Conservation (phyloP, 495 filamentous ascomycete species). For the Aspergillus bridgeri region DNA sequence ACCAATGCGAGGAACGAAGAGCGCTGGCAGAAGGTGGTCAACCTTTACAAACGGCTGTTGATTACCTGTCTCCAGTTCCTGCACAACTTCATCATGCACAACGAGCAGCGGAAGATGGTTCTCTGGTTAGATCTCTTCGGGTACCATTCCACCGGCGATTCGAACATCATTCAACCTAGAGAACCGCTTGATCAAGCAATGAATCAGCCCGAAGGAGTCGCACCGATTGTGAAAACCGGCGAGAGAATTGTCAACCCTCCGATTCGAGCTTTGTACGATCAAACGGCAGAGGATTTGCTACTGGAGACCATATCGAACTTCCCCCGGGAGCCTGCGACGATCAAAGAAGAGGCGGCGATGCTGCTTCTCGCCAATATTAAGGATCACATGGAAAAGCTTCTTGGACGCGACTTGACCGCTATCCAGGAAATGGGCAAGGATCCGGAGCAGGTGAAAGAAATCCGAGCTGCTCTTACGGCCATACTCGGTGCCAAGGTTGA, state of each 20-base stretch:
- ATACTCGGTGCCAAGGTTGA: conserved; percentile 48
- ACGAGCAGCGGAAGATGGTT: conserved; percentile 85
- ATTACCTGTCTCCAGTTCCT: conserved; percentile 87
- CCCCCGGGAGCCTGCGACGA: conserved; percentile 44
- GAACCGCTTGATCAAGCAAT: conserved; percentile 39
- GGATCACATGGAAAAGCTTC: conserved; percentile 49
- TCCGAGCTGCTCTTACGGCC: conserved; percentile 43
- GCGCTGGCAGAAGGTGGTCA: conserved; percentile 71
- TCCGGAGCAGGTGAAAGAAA: conserved; percentile 47
- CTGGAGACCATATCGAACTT: conserved; percentile 48
- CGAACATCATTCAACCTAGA: conserved; percentile 48
- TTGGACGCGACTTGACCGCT: conserved; percentile 42
- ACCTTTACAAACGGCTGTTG: conserved; percentile 77
- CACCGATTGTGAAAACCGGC: conserved; percentile 44
- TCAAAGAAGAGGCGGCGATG: conserved; percentile 50
- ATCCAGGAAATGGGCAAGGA: conserved; percentile 50
- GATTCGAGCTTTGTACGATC: conserved; percentile 44
- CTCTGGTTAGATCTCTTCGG: conserved; percentile 88
- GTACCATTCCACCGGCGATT: conserved; percentile 52
- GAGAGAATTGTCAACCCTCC: conserved; percentile 46
- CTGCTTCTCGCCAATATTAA: conserved; percentile 49
- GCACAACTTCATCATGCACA: conserved; percentile 88
- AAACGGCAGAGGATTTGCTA: conserved; percentile 45
- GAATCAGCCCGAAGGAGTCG: conserved; percentile 37
- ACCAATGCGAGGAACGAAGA: conserved; percentile 60